phyloP scores from a whole-genome alignment of 495 filamentous ascomycete species.

The Bacidia rubella region DNA sequence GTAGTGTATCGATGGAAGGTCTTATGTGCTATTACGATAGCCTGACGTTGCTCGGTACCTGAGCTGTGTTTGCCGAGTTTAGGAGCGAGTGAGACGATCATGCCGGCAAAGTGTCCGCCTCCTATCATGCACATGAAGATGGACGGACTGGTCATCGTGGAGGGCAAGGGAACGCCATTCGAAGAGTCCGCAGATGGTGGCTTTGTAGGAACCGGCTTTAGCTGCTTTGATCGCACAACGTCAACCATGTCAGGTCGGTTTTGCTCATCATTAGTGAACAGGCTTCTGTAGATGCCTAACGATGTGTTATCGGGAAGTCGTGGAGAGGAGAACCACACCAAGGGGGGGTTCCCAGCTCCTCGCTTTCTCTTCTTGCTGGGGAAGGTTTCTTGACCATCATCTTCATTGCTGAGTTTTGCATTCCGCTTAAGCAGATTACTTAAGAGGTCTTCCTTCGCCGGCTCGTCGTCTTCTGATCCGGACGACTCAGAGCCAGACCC shows the following conservation, averaged over 20 bases:
- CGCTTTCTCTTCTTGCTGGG: slow-evolving; percentile 32
- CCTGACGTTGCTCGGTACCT: slow-evolving; percentile 63
- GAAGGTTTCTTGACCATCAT: slow-evolving; percentile 36
- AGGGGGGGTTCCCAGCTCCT: slow-evolving; percentile 52
- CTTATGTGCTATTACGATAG: slow-evolving; percentile 82
- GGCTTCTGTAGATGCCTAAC: slow-evolving; percentile 69
- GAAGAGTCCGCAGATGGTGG: slow-evolving; percentile 29
- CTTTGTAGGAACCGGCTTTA: slow-evolving; percentile 49
- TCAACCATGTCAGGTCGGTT: slow-evolving; percentile 50
- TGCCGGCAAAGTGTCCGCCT: slow-evolving; percentile 92
- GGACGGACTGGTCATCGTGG: slow-evolving; percentile 51
- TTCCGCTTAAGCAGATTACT: slow-evolving; percentile 69
- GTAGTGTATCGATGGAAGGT: slow-evolving; percentile 97
- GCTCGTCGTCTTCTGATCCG: slow-evolving; percentile 40
- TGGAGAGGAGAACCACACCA: slow-evolving; percentile 76
- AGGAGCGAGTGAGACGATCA: slow-evolving; percentile 81
- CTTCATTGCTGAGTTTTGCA: slow-evolving; percentile 47
- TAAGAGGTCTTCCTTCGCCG: slow-evolving; percentile 44
- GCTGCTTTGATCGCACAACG: slow-evolving; percentile 57
- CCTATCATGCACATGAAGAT: slow-evolving; percentile 98
- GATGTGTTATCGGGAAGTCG: slow-evolving; percentile 62
- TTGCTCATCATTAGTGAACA: slow-evolving; percentile 61
- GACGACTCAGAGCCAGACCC: slow-evolving; percentile 52
- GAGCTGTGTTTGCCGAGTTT: slow-evolving; percentile 55
- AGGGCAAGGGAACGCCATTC: slow-evolving; percentile 35